phyloP scores from a whole-genome alignment of 805 yeast genomes.

The Candida sithepensis region DNA sequence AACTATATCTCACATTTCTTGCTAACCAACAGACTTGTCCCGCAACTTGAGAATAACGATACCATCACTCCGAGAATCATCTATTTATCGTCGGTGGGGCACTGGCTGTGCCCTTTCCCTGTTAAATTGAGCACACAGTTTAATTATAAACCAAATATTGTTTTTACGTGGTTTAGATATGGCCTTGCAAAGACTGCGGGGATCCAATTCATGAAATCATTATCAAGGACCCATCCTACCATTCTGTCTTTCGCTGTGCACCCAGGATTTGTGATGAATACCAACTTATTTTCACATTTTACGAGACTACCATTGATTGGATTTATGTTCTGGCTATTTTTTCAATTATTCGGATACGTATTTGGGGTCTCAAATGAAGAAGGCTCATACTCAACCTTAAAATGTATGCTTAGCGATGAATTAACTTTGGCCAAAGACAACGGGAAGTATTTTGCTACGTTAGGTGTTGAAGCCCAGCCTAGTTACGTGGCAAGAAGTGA shows the following conservation, averaged over 20 bases:
- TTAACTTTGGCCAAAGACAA: slow-evolving; percentile 51
- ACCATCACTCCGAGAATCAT: slow-evolving; percentile 48
- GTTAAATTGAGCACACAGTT: slow-evolving; percentile 47
- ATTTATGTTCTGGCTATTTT: slow-evolving; percentile 62
- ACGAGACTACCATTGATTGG: slow-evolving; percentile 79
- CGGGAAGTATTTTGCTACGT: slow-evolving; percentile 65
- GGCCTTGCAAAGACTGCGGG: slow-evolving; percentile 76
- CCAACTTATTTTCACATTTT: slow-evolving; percentile 73
- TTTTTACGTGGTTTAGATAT: slow-evolving; percentile 76
- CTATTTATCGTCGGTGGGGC: slow-evolving; percentile 65
- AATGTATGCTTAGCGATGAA: slow-evolving; percentile 54
- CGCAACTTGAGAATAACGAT: slow-evolving; percentile 40
- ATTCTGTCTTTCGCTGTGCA: slow-evolving; percentile 65
- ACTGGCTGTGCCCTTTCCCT: slow-evolving; percentile 45
- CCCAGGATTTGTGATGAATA: slow-evolving; percentile 85
- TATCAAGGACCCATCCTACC: slow-evolving; percentile 64
- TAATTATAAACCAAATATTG: slow-evolving; percentile 57
- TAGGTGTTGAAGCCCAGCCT: slow-evolving; percentile 54
- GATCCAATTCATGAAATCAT: slow-evolving; percentile 64
- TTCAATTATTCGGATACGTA: slow-evolving; percentile 63
- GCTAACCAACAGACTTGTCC: slow-evolving; percentile 57
- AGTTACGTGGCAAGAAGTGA: slow-evolving; percentile 54
- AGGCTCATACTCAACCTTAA: slow-evolving; percentile 63
- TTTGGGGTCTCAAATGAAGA: slow-evolving; percentile 72
- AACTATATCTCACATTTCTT: slow-evolving; percentile 75